phyloP scores from a whole-genome alignment of 768 basidiomycete genomes.

The Dioszegia aurantiaca region DNA sequence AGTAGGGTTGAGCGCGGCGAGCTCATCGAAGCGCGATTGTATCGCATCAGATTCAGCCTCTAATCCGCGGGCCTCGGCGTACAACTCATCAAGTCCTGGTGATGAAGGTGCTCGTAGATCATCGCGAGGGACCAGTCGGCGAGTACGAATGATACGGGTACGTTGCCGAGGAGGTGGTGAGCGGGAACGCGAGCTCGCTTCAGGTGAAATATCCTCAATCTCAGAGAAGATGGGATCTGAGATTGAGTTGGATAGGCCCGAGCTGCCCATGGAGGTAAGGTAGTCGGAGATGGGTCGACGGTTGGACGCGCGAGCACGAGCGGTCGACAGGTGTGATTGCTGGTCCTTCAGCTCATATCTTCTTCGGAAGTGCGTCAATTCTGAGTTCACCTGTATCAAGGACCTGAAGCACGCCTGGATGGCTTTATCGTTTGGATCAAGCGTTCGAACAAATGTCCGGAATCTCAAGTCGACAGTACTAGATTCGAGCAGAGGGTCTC shows the following conservation, averaged over 20 bases:
- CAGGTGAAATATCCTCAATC: no score
- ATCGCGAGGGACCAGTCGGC: no score
- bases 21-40: no score
- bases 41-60: no score
- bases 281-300: constrained; percentile 2
- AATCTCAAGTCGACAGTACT: constrained; percentile 21
- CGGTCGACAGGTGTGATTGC: constrained; percentile 7
- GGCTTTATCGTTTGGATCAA: constrained; percentile 21
- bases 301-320: not conserved
- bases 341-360: not conserved
- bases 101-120: no score
- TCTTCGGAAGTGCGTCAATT: no score
- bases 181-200: no score
- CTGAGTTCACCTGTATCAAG: constrained; percentile 22
- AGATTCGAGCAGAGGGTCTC: not conserved
- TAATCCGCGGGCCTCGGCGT: no score
- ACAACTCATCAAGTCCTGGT: no score
- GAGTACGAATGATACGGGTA: not conserved
- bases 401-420: constrained; percentile 22
- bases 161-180: constrained; percentile 1
- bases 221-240: no score
- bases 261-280: not conserved
- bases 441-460: constrained; percentile 26
- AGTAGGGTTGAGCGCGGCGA: no score
- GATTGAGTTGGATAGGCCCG: no score